Base-by-base conservation (phyloP, 345 rosid species). In the Reutealis trisperma region DNA sequence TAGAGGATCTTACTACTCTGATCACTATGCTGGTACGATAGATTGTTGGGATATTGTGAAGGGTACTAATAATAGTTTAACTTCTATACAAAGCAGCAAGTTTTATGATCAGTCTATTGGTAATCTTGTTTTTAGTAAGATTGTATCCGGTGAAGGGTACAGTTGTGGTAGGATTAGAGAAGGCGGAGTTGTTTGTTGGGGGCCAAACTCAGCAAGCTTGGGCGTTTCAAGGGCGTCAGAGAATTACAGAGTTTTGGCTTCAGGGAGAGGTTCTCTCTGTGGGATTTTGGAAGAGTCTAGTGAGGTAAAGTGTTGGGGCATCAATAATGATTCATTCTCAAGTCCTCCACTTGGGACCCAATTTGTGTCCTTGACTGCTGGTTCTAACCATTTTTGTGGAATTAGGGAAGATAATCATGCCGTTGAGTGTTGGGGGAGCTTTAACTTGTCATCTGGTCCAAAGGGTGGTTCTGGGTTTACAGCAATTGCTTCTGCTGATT, bases 401-500 rank as follows among this genome's bases (percentile, higher is more conserved):
- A 91, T 96, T 59, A 88, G 96, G 24, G 87, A 87, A 70, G 98
- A 93, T 83, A 85, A 87, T 74, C 98, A 93, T 67, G 94, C 87
- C 57, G 89, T 90, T 67, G 92, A 87, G 54, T 96, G 99, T 76
- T 93, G 98, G 98, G 99, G 99, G 27, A 87, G 72, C 47, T 85
- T 86, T 65, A 92, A 90, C 74, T 77, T 85, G 34, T 93, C 97
- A 13, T 81, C 87, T 6, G 81, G 87, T 34, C 98, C 97, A 0
- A 93, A 85, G 64, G 87, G 80, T 58, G 79, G 75, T 83, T 85
- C 92, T 24, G 99, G 98, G 18, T 93, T 93, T 73, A 79, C 85
- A 67, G 93, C 99, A 0, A 86, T 96, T 57, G 99, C 99, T 83
- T 96, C 98, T 0, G 90, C 98, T 66, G 98, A 92, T 79, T 91